Evolutionary conservation across 1,139 yeast species (phyloP).

Genomic region (Pichia sp.): DNA sequence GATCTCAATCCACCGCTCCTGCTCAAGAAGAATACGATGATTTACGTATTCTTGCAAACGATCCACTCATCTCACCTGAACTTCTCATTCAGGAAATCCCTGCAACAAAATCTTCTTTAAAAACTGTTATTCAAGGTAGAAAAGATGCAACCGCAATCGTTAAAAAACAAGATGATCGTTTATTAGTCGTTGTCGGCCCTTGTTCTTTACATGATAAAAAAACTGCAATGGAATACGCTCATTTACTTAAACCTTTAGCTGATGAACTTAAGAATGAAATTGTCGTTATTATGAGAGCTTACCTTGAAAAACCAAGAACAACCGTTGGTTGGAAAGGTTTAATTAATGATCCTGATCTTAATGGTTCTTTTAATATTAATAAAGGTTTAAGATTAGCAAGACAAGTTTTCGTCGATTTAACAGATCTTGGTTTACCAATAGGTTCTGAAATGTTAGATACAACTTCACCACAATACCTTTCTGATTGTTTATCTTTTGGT

Average conservation of each 20-base stretch:
- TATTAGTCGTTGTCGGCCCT: constrained; percentile 84
- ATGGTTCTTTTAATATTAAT: constrained; percentile 89
- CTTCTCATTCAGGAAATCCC: constrained; percentile 73
- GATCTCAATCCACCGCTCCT: constrained; percentile 38
- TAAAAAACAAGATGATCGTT: constrained; percentile 64
- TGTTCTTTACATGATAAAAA: constrained; percentile 92
- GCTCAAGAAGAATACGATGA: constrained; percentile 76
- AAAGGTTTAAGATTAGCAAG: constrained; percentile 88
- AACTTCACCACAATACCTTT: constrained; percentile 93
- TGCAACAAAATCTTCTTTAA: constrained; percentile 53
- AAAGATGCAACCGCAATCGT: constrained; percentile 67
- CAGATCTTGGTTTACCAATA: constrained; percentile 74
- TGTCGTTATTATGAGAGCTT: constrained; percentile 90
- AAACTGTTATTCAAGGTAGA: constrained; percentile 73
- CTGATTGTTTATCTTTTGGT: constrained; percentile 88
- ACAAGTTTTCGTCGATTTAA: constrained; percentile 77
- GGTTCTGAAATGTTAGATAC: constrained; percentile 98
- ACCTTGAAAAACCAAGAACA: constrained; percentile 96
- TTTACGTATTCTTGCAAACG: constrained; percentile 82
- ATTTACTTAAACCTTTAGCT: constrained; percentile 56
- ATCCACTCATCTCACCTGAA: constrained; percentile 87
- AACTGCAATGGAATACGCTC: constrained; percentile 85
- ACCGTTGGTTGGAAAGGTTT: constrained; percentile 99
- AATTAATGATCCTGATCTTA: constrained; percentile 93
- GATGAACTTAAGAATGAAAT: constrained; percentile 70